phyloP scores from a whole-genome alignment of 2,329 filamentous ascomycete species.

The Monilinia fructigena region DNA sequence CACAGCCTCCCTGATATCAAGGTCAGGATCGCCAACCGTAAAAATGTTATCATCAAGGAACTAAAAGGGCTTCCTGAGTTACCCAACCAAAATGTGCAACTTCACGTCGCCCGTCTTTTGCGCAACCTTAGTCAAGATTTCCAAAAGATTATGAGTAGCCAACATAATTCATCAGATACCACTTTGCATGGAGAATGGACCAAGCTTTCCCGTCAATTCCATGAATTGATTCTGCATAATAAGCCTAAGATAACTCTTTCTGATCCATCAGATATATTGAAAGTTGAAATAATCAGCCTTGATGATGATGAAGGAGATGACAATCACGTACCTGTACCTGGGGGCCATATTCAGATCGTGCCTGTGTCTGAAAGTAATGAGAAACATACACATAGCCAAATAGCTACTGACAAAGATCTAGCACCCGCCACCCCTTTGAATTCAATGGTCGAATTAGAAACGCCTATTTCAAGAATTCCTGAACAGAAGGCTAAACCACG shows the following conservation, averaged over 20 bases:
- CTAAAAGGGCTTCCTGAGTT: conserved; percentile 64
- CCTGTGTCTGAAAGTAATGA: neutral
- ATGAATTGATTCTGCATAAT: conserved; percentile 13
- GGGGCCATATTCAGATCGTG: neutral
- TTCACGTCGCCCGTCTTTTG: conserved; percentile 61
- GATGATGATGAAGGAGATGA: conserved; percentile 25
- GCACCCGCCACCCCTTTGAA: too few relatives aligned
- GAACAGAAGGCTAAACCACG: neutral
- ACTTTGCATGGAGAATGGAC: conserved; percentile 50
- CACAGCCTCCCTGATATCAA: conserved; percentile 41
- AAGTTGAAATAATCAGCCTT: conserved; percentile 22
- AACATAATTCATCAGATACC: conserved; percentile 34
- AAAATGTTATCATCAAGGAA: conserved; percentile 53
- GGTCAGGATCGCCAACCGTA: conserved; percentile 37
- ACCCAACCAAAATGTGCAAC: conserved; percentile 61
- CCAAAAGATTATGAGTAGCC: conserved; percentile 53
- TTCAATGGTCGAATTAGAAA: neutral
- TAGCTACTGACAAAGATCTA: neutral
- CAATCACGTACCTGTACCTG: neutral
- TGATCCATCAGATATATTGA: conserved; percentile 18
- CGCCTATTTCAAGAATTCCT: neutral
- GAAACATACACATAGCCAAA: neutral
- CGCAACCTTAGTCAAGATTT: conserved; percentile 56
- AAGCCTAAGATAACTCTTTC: conserved; percentile 39
- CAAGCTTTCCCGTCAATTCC: conserved; percentile 39